Evolutionary conservation across 192 early-diverging fungal genomes (phyloP).

Genomic region (Coemansia sp.): DNA sequence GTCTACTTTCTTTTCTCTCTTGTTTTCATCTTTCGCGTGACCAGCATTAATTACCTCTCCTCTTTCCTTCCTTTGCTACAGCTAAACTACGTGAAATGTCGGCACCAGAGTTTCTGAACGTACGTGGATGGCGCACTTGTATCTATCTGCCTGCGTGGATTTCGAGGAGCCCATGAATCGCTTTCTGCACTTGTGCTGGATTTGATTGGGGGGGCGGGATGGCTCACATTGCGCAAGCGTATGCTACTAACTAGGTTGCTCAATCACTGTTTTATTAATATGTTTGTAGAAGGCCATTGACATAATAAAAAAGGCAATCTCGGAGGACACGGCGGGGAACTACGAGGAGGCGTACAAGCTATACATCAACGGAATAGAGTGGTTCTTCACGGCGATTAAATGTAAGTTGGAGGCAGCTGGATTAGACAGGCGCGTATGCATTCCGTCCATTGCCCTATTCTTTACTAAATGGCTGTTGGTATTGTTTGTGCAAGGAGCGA

Average conservation of each 20-base stretch:
- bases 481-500: not conserved
- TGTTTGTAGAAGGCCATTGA: constrained; percentile 79
- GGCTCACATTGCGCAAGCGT: too few relatives aligned
- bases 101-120: not conserved
- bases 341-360: constrained; percentile 88
- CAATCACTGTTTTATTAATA: not conserved
- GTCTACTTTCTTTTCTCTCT: not conserved
- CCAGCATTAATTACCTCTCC: not conserved
- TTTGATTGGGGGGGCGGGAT: too few relatives aligned
- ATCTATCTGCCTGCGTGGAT: not conserved
- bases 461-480: not conserved
- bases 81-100: not conserved
- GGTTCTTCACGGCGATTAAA: constrained; percentile 93
- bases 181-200: not conserved
- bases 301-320: constrained; percentile 88
- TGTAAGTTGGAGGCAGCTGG: constrained; percentile 33
- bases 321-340: constrained; percentile 86
- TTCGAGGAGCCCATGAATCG: not conserved
- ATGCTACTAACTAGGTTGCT: not conserved
- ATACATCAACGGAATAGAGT: constrained; percentile 90
- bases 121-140: not conserved
- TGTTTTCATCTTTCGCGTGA: not conserved
- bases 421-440: too few relatives aligned
- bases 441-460: not conserved
- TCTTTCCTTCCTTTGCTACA: not conserved